Evolutionary conservation across 345 rosid species (phyloP), one percentile per base, ranked within the genome.

Genomic region (Gossypium australe): DNA sequence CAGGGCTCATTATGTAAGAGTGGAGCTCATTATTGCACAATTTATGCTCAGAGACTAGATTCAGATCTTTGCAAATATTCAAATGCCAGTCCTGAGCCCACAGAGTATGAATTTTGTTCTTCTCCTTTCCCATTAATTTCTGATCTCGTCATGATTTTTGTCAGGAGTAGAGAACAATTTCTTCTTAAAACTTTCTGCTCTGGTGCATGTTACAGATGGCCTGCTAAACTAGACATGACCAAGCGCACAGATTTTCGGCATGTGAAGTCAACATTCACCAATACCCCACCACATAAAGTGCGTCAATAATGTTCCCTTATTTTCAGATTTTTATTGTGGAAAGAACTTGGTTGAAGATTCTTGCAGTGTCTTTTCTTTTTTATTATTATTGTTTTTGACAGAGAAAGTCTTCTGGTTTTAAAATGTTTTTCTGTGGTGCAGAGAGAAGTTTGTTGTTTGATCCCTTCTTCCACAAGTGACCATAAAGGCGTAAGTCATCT

Each of bases 401-500:
- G 34, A 64, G 52, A 52, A 0, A 1, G 2, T 17, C 14, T 11
- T 27, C 69, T 38, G 3, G 25, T 47, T 73, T 59, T 72, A n/a
- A 5, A 9, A 62, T 59, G 57, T 75, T 51, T 80, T 29, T 9
- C 3, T 66, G 76, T 79, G 79, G 67, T 86, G 91, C 90, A 95
- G 99, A 90, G 97, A 82, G 99, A 95, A 82, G 92, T 93, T 59
- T 95, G 99, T 76, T 90, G 72, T 82, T 72, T 95, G 86, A 78
- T 85, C 72, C 99, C 99, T 1, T 86, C 90, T 72, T 85, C 91
- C 69, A 45, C 41, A 22, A 82, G 80, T 24, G 99, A 93, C 77
- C 83, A 78, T 76, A 95, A 89, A 85, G 98, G 99, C 75, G 99
- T 91, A 90, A 89, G 90, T 83, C 58, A 47, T 75, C 48, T n/a